A percentile compares a stretch with the other conserved stretches of the same genome.
Evolutionary conservation across 768 basidiomycete species (phyloP).

Genomic region (Lactarius hatsudake): DNA sequence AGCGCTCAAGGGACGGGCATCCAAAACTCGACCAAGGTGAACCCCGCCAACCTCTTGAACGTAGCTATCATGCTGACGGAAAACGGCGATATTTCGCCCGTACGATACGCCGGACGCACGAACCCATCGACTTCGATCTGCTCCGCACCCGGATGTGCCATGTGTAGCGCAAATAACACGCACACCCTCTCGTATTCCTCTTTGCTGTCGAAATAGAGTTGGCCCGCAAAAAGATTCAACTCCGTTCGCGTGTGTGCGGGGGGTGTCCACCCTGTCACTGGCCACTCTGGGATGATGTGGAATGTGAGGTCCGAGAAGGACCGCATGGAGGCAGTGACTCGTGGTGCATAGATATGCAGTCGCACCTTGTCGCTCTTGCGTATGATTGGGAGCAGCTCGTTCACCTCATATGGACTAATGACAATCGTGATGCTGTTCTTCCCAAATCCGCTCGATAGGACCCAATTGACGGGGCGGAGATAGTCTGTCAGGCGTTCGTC

Average conservation of each 20-base stretch:
- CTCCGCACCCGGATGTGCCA: slow-evolving; percentile 4
- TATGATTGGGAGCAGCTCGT: slow-evolving; percentile 12
- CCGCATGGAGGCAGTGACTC: slow-evolving; percentile 5
- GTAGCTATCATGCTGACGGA: neutral
- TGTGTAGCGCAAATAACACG: neutral
- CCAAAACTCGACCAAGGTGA: slow-evolving; percentile 3
- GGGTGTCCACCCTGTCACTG: neutral
- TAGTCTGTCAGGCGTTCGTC: neutral
- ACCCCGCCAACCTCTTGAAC: neutral
- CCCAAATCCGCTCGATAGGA: slow-evolving; percentile 10
- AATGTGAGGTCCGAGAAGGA: slow-evolving; percentile 19
- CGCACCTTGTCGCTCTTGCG: slow-evolving; percentile 6
- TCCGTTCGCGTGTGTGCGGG: neutral
- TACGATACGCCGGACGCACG: neutral
- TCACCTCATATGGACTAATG: slow-evolving; percentile 15
- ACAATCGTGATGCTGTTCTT: neutral
- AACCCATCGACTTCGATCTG: slow-evolving; percentile 5
- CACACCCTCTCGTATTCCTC: slow-evolving; percentile 6
- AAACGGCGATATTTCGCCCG: neutral
- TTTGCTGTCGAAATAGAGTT: slow-evolving; percentile 16
- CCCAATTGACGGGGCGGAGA: slow-evolving; percentile 19
- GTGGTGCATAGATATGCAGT: slow-evolving; percentile 15
- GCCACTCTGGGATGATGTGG: slow-evolving; percentile 1
- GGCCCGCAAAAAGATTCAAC: slow-evolving; percentile 14
- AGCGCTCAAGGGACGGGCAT: slow-evolving; percentile 1